Base-by-base conservation (phyloP, 1,139 yeast species). In the Nakaseomyces bracarensis region DNA sequence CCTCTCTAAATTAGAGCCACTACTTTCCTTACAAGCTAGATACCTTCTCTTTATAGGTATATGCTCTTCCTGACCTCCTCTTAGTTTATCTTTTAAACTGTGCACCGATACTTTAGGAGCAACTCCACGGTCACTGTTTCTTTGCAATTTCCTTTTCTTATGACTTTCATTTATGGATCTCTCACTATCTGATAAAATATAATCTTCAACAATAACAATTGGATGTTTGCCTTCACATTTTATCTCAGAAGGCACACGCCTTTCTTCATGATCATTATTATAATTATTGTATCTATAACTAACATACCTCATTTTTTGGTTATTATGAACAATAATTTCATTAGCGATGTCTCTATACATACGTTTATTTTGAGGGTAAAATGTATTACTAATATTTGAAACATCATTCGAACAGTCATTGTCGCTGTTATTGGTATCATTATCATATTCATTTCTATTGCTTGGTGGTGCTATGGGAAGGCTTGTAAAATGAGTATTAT, bases 381-480 rank as follows among this genome's bases (percentile, higher is more conserved):
- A 44, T 15, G 44, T 16, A 7, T 22, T 20, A 36, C 27, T 36
- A 18, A 13, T 19, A 3, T 27, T 19, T 9, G 28, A 16, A 21
- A 20, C 9, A 25, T 23, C 34, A 14, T 26, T 40, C 11, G 39
- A 35, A 28, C 41, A 43, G 7, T 39, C 41, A n/a, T 23, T 28
- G 18, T 33, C 23, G 11, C 36, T 42, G 28, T 28, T 27, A 7
- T 25, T 37, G n/a, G 39, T 40, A 20, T 39, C 38, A 19, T 31
- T 39, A 9, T 25, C 33, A 3, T 18, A 10, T 2, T 18, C 39
- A 7, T 19, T n/a, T n/a, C 38, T 41, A 13, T 42, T 40, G 6
- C 13, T 16, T 5, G 63, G 63, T 3, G 59, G 61, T 15, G 54
- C 53, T 15, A 58, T 53, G 6, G 63, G 63, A 15, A 58, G 44